Evolutionary conservation across 805 yeast species (phyloP), one percentile per base, ranked within the genome.

Genomic region (Yueomyces sp.): DNA sequence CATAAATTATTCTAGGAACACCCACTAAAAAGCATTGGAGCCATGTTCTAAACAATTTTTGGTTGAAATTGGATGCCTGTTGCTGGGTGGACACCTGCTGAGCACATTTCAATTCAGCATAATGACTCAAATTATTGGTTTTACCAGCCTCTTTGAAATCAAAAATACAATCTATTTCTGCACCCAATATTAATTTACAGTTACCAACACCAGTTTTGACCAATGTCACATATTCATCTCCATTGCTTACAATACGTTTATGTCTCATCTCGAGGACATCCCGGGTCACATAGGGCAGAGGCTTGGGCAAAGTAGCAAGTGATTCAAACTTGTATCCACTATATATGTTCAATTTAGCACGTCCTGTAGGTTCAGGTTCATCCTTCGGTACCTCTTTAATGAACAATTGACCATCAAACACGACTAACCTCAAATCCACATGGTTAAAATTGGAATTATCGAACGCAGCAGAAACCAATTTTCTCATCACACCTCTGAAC

Each of bases 21-120:
- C 98, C 98, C 39, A 85, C 69, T 27, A 92, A 66, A 60, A 87
- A 92, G 49, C 95, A 82, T 65, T 87, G 97, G 2, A 94, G 85
- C 99, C 99, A 92, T 0, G 94, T 73, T 47, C 69, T 74, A 57
- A 81, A 76, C 39, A 92, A 65, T 62, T 86, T 87, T 44, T 70
- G 72, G 56, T 90, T 96, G 56, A 90, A 86, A 26, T 58, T 70
- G 36, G 68, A 68, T 12, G 81, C 77, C 36, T 80, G 80, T 12
- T 71, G 68, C 4, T 77, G 75, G 26, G 73, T 67, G 27, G 66
- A 68, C 0, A 90, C 69, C 4, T 70, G 66, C 39, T 72, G 66
- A 2, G 81, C 65, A 1, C 95, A 85, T 56, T 88, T 90, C 49
- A 92, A 67, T 60, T 92, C 96, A 5, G 81, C 80, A 57, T 92